Evolutionary conservation across 208 protist genomes (phyloP), one percentile per base, ranked within the genome.

Genomic region (Leishmania lainsoni): DNA sequence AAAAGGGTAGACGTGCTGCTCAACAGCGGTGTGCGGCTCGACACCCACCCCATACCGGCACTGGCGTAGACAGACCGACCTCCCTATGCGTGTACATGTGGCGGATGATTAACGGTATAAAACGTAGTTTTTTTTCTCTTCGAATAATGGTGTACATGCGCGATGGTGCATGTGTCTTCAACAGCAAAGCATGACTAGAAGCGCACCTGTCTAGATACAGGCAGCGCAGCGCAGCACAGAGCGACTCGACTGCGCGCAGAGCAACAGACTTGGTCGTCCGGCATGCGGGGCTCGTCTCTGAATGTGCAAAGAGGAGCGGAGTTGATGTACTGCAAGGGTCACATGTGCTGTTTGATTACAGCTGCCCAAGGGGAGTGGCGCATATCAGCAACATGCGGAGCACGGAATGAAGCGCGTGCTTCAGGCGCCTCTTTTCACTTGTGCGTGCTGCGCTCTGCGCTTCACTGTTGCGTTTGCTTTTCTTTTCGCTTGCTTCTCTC

Each of bases 111-210:
- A 39, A 58, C 9, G 20, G 26, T 20, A 26, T 73, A 51, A 73
- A 35, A 54, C 26, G 16, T 79, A 45, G 56, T 1, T 76, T 58
- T 1, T 76, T 58, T n/a, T 72, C 29, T n/a, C 58, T 59, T 72
- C 52, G 69, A 73, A 73, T 73, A 73, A 73, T 26, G 66, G 22
- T 49, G 63, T 16, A 10, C 14, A 68, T 42, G n/a, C 63, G 63
- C 63, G 2, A 10, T 29, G 0, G 66, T 14, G 66, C 39, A 17
- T 51, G 69, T 48, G 17, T 26, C 8, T 45, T 16, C 9, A 49
- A 73, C 16, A 17, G 2, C 5, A 52, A 52, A 35, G 22, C 20
- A 5, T 22, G 10, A 73, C 29, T 51, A 54, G 16, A 12, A 2
- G 20, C 39, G 16, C 66, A 2, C 35, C 17, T 26, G 14, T 39